Percentiles rank a stretch among this genome's conserved stretches.
These are phyloP conservation scores for Coemansia sp. DNA, from an alignment of 192 early-diverging fungal genomes.

Conservation along the genomic window DNA sequence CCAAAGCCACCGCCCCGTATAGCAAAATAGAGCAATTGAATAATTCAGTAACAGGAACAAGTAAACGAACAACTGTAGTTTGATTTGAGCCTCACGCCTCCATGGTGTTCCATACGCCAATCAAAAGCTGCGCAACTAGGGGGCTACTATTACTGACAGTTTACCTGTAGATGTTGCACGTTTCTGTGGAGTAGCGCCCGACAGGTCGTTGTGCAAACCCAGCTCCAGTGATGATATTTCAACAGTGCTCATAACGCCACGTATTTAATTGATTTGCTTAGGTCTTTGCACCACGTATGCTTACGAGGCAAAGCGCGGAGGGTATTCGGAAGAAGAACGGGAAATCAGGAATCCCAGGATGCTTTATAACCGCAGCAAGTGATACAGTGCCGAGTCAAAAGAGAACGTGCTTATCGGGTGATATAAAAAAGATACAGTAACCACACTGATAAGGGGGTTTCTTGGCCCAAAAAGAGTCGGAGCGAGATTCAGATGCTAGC, in stretches of 20 bases:
- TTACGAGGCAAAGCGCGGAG: too few relatives aligned
- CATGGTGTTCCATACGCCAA: background rate
- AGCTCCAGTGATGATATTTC: conserved; percentile 5
- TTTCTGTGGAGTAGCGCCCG: conserved; percentile 26
- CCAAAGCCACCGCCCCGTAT: background rate
- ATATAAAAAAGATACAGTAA: background rate
- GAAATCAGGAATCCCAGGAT: background rate
- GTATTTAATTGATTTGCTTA: background rate
- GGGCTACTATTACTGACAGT: background rate
- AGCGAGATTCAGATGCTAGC: background rate
- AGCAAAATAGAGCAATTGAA: background rate
- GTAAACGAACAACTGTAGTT: background rate
- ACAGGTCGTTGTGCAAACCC: background rate
- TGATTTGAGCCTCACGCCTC: background rate
- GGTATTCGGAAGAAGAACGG: background rate
- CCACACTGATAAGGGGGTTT: background rate
- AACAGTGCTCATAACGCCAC: conserved; percentile 20
- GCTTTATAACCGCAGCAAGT: background rate
- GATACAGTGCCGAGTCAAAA: background rate
- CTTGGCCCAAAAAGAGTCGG: background rate
- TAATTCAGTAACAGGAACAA: background rate
- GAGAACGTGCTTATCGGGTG: background rate
- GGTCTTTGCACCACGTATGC: too few relatives aligned
- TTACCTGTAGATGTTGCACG: conserved; percentile 26
- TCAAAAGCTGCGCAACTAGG: background rate